A percentile compares a stretch with the other conserved stretches of the same genome.
These are phyloP conservation scores for Agaricus blazei DNA, from an alignment of 768 basidiomycete species.

Conservation along the genomic window DNA sequence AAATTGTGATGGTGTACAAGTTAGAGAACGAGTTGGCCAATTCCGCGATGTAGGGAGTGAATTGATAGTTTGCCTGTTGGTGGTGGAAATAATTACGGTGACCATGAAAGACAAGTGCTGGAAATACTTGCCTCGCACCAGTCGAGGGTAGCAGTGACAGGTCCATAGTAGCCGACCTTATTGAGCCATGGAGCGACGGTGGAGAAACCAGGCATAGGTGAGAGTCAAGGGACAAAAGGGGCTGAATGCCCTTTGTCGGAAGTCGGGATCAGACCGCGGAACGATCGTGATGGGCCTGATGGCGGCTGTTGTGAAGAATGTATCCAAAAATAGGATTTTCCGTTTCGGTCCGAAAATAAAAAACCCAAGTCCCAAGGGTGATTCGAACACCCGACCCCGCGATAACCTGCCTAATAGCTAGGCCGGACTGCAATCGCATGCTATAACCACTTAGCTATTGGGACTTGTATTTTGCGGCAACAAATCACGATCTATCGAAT, in stretches of 20 bases:
- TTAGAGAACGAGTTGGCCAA: slow-evolving; percentile 74
- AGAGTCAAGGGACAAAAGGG: not conserved
- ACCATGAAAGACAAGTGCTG: not conserved
- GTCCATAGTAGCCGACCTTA: slow-evolving; percentile 50
- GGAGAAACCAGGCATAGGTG: slow-evolving; percentile 30
- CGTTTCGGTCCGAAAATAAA: not conserved
- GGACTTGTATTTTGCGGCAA: not conserved
- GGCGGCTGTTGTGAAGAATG: not conserved
- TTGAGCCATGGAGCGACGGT: slow-evolving; percentile 27
- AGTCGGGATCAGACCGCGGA: too few species aligned
- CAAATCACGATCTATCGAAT: not conserved
- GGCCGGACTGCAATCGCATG: slow-evolving; percentile 14
- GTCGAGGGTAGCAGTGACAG: slow-evolving; percentile 64
- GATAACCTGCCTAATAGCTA: not conserved
- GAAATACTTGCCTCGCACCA: slow-evolving; percentile 58
- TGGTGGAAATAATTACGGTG: not conserved
- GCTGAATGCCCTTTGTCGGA: too few species aligned
- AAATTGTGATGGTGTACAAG: slow-evolving; percentile 49
- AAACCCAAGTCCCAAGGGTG: slow-evolving; percentile 12
- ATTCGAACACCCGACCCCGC: slow-evolving; percentile 17
- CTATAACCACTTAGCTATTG: slow-evolving; percentile 16
- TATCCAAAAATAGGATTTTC: not conserved
- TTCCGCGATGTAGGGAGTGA: slow-evolving; percentile 74
- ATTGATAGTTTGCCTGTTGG: slow-evolving; percentile 67
- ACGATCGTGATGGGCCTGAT: too few species aligned